phyloP scores from a whole-genome alignment of 805 yeast genomes.

The Spathaspora arborariae region DNA sequence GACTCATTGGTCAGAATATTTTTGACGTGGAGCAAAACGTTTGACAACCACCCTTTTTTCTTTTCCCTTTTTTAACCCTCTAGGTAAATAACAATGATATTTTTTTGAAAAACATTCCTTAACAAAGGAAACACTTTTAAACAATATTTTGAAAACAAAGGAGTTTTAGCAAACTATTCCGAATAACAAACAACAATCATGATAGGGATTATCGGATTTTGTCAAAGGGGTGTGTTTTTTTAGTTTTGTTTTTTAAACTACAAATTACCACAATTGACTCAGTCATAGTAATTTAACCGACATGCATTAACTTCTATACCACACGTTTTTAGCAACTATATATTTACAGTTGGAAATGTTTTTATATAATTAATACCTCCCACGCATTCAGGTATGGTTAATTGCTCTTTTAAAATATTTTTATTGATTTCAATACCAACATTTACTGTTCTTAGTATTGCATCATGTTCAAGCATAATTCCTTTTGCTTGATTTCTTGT shows the following conservation, averaged over 20 bases:
- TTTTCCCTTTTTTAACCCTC: neutral
- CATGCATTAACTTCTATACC: neutral
- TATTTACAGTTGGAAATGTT: conserved; percentile 14
- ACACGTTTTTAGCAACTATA: neutral
- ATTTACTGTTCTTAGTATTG: conserved; percentile 59
- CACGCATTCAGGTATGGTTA: conserved; percentile 80
- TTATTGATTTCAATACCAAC: conserved; percentile 56
- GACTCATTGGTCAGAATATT: no score
- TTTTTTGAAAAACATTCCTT: no score
- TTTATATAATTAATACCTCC: conserved; percentile 62
- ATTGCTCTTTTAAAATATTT: conserved; percentile 58
- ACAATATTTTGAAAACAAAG: no score
- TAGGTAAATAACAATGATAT: no score
- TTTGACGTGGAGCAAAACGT: neutral
- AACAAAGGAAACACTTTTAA: no score
- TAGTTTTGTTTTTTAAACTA: neutral
- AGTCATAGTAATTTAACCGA: neutral
- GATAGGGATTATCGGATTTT: no score
- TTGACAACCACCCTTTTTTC: neutral
- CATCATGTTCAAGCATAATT: conserved; percentile 85
- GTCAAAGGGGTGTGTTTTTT: no score
- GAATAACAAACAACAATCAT: no score
- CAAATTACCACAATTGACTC: neutral
- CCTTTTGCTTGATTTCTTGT: conserved; percentile 40
- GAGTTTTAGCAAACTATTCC: no score